phyloP scores from a whole-genome alignment of 2,329 filamentous ascomycete species.

The Apiospora phragmitis region DNA sequence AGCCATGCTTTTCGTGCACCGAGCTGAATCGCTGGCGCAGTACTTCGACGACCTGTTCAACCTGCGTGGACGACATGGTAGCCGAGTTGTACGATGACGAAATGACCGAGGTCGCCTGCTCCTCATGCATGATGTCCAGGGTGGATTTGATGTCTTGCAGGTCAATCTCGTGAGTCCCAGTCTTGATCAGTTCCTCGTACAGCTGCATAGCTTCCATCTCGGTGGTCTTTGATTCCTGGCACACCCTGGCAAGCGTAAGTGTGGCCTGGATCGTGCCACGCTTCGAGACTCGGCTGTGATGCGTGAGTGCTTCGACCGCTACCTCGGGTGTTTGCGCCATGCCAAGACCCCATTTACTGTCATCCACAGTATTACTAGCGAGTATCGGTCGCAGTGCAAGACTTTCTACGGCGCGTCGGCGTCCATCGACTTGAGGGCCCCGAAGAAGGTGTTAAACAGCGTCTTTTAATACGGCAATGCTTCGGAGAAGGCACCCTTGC shows the following conservation, averaged over 20 bases:
- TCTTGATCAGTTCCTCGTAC: slow-evolving; percentile 37
- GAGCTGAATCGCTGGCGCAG: slow-evolving; percentile 30
- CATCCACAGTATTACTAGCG: slow-evolving; percentile 34
- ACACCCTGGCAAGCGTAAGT: slow-evolving; percentile 35
- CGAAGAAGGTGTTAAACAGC: slow-evolving; percentile 38
- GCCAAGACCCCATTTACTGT: slow-evolving; percentile 30
- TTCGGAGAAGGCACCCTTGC: slow-evolving; percentile 37
- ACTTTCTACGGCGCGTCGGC: slow-evolving; percentile 33
- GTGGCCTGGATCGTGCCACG: slow-evolving; percentile 36
- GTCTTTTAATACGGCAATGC: slow-evolving; percentile 34
- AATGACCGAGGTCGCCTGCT: slow-evolving; percentile 27
- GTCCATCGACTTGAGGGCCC: slow-evolving; percentile 31
- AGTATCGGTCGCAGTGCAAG: slow-evolving; percentile 36
- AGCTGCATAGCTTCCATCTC: slow-evolving; percentile 35
- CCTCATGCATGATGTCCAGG: slow-evolving; percentile 38
- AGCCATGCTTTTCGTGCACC: slow-evolving; percentile 34
- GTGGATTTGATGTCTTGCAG: slow-evolving; percentile 33
- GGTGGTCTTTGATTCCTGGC: slow-evolving; percentile 37
- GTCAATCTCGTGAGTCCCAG: slow-evolving; percentile 33
- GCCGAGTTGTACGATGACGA: slow-evolving; percentile 20
- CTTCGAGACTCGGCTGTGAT: slow-evolving; percentile 23
- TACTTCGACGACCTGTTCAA: slow-evolving; percentile 32
- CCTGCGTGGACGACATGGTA: slow-evolving; percentile 28
- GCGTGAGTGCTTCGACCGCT: slow-evolving; percentile 33
- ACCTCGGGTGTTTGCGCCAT: slow-evolving; percentile 36